phyloP scores from a whole-genome alignment of 1,284 basidiomycete species.

The Boletus smithii region DNA sequence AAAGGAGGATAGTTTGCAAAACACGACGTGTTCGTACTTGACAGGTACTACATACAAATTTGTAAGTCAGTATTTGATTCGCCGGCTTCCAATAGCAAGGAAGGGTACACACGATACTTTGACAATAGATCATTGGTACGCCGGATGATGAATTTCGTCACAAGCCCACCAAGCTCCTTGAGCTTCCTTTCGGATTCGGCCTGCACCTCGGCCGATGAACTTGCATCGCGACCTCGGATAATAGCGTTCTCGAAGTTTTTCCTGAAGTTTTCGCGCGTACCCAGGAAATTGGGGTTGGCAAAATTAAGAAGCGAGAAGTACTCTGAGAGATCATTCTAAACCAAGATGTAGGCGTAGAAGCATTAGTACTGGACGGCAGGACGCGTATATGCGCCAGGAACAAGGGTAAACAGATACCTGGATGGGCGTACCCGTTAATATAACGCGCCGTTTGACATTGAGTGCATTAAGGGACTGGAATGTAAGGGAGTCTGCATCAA shows the following conservation, averaged over 20 bases:
- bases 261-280: slow-evolving; percentile 88
- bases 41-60: slow-evolving; percentile 72
- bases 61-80: slow-evolving; percentile 7
- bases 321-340: slow-evolving; percentile 91
- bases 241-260: slow-evolving; percentile 97
- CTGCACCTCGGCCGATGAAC: slow-evolving; percentile 83
- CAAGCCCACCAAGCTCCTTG: slow-evolving; percentile 87
- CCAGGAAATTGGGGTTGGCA: slow-evolving; percentile 94
- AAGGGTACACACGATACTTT: slow-evolving; percentile 78
- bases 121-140: slow-evolving; percentile 96
- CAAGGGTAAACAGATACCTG: slow-evolving; percentile 48
- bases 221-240: slow-evolving; percentile 89
- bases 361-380: neutral
- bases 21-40: slow-evolving; percentile 99
- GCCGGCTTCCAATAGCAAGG: neutral
- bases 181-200: slow-evolving; percentile 86
- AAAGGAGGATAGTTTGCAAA: slow-evolving; percentile 87
- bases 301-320: slow-evolving; percentile 97
- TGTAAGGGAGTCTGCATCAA: slow-evolving; percentile 72
- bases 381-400: slow-evolving; percentile 6
- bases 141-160: slow-evolving; percentile 96
- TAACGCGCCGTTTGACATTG: slow-evolving; percentile 91
- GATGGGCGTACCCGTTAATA: slow-evolving; percentile 95
- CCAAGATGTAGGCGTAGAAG: neutral
- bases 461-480: slow-evolving; percentile 85